Conservation (phyloP, 2,329 filamentous ascomycete species). For the Epichloe festucae region DNA sequence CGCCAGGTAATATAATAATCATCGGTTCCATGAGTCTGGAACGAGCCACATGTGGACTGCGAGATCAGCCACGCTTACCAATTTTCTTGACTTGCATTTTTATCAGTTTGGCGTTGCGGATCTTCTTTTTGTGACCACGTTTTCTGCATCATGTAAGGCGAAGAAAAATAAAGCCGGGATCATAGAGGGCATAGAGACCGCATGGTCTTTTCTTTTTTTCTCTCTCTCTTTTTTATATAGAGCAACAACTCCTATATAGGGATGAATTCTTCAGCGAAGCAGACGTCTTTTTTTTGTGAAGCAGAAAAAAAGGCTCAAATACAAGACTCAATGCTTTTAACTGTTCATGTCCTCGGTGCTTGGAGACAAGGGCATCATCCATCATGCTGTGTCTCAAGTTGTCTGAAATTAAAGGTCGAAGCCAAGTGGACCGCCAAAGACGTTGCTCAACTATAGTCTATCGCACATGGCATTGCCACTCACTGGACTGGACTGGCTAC, state of each 20-base stretch:
- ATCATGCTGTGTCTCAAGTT: too few relatives aligned
- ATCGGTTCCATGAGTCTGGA: neutral
- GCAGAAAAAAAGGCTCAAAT: neutral
- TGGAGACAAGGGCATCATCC: too few relatives aligned
- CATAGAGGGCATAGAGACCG: constrained; percentile 4
- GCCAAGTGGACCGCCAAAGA: too few relatives aligned
- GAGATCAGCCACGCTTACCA: neutral
- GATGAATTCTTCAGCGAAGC: neutral
- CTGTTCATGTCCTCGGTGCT: too few relatives aligned
- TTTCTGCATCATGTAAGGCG: neutral
- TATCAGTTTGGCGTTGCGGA: constrained; percentile 1
- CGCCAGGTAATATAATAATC: neutral
- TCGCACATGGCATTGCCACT: too few relatives aligned
- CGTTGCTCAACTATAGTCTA: too few relatives aligned
- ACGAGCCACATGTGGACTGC: neutral
- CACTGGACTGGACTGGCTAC: too few relatives aligned
- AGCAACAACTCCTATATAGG: neutral
- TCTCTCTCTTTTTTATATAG: neutral
- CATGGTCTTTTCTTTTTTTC: neutral
- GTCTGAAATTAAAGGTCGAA: too few relatives aligned
- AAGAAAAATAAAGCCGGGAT: neutral
- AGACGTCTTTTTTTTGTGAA: neutral
- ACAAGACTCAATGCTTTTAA: neutral
- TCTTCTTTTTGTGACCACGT: neutral
- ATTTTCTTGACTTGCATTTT: neutral